Evolutionary conservation across 129 eudicot genomes (phyloP), one percentile per base, ranked within the genome.

Genomic region (Pseudognaphalium luteoalbum): DNA sequence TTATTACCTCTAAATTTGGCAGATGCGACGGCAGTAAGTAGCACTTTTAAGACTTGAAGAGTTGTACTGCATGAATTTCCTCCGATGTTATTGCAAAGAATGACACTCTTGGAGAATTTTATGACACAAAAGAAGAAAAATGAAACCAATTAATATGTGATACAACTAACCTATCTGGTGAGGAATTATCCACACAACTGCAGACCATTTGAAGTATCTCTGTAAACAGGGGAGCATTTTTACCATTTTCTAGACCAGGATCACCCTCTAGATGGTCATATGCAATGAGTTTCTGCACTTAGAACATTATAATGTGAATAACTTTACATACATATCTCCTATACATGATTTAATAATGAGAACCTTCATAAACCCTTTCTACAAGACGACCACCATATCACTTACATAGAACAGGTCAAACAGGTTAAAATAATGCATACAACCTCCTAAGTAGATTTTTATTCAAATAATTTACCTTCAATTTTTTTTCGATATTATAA

Each of bases 201-300:
- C 99, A 94, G 73, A 87, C 93, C 96, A 94, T 94, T 84, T 78
- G 91, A 44, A 94, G 88, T 42, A 94, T 86, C 44, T 91, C 96
- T 29, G 90, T 84, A 77, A 91, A 89, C 61, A 94, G 67, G 41
- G 81, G 80, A 20, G 71, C 86, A 82, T 91, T 89, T 86, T 85
- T 91, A 52, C 96, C 99, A 51, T 87, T 91, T 66, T 94, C 99
- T 66, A 94, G 86, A 78, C 99, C 99, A 84, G 99, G 99, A 86
- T 94, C 99, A 22, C 99, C 97, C 83, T 94, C 99, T 67, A 94
- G 81, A 83, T 91, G 97, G 42, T 94, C 96, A 66, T 94, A 94
- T 10, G 95, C 99, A 82, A 94, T 94, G 90, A 94, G 99, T 89
- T 94, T 94, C 99, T 94, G 86, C 75, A 85, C 58, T 52, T 63